A percentile compares a stretch with the other conserved stretches of the same genome.
These are phyloP conservation scores for Beauveria varroae DNA, from an alignment of 2,329 filamentous ascomycete genomes.

Conservation along the genomic window DNA sequence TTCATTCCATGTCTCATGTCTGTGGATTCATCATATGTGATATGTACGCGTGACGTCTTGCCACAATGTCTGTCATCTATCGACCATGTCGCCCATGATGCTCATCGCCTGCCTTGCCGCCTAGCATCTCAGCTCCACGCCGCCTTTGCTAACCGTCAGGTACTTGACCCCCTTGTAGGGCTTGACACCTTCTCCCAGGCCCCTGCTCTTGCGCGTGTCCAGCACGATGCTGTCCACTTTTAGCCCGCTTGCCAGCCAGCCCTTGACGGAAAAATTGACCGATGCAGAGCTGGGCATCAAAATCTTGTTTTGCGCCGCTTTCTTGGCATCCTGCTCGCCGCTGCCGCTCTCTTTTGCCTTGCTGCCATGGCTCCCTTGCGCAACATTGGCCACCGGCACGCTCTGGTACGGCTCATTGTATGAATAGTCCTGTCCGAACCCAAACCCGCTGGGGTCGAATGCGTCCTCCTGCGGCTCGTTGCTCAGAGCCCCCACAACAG, in stretches of 20 bases:
- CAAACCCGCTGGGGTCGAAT: slow-evolving; percentile 44
- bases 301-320: slow-evolving; percentile 60
- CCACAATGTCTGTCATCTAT: not conserved
- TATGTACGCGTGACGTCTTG: not conserved
- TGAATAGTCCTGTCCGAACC: slow-evolving; percentile 42
- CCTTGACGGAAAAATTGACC: slow-evolving; percentile 64
- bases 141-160: slow-evolving; percentile 64
- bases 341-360: slow-evolving; percentile 19
- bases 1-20: slow-evolving; percentile 3
- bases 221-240: slow-evolving; percentile 62
- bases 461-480: slow-evolving; percentile 42
- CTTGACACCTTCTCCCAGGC: slow-evolving; percentile 78
- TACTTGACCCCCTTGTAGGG: slow-evolving; percentile 99
- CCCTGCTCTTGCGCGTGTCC: slow-evolving; percentile 72
- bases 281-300: slow-evolving; percentile 74
- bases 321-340: slow-evolving; percentile 46
- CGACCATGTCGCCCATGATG: not conserved
- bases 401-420: slow-evolving; percentile 52
- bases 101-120: not conserved
- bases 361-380: slow-evolving; percentile 18
- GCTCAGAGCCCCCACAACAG: slow-evolving; percentile 59
- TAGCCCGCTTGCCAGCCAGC: slow-evolving; percentile 60
- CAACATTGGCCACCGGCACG: slow-evolving; percentile 26
- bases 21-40: not conserved
- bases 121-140: slow-evolving; percentile 55